Conservation (phyloP, 2,329 filamentous ascomycete species). For the Phaeomoniella chlamydospora region DNA sequence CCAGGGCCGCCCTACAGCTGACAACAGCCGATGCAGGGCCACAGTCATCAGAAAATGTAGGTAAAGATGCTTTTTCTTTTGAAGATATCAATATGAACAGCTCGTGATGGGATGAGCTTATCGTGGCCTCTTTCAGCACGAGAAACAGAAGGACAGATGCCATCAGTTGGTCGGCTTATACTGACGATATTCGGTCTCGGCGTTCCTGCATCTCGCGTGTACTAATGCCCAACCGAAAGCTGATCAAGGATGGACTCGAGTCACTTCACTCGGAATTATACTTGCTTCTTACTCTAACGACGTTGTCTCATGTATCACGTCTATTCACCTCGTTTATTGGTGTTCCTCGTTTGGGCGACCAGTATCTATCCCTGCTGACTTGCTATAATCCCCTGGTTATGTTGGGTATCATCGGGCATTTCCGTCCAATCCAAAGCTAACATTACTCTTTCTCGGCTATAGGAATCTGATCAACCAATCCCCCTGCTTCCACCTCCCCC, state of each 20-base stretch:
- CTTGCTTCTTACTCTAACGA: too few relatives aligned
- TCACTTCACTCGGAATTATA: too few relatives aligned
- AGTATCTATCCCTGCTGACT: too few relatives aligned
- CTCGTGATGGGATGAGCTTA: slow-evolving; percentile 23
- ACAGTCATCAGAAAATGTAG: slow-evolving; percentile 49
- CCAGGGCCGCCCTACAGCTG: slow-evolving; percentile 6
- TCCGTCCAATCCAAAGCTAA: slow-evolving; percentile 10
- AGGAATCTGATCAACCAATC: slow-evolving; percentile 24
- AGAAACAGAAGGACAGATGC: too few relatives aligned
- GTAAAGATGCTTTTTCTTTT: slow-evolving; percentile 42
- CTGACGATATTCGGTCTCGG: too few relatives aligned
- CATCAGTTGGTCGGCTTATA: too few relatives aligned
- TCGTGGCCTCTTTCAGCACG: too few relatives aligned
- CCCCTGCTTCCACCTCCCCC: slow-evolving; percentile 26
- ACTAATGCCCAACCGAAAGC: too few relatives aligned
- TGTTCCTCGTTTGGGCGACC: too few relatives aligned
- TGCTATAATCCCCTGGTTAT: too few relatives aligned
- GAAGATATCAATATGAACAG: slow-evolving; percentile 48
- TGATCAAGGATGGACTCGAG: slow-evolving; percentile 6
- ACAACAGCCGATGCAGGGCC: slow-evolving; percentile 25
- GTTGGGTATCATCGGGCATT: slow-evolving; percentile 9
- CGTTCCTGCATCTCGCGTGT: slow-evolving; percentile 5
- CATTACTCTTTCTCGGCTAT: slow-evolving; percentile 1
- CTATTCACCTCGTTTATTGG: too few relatives aligned
- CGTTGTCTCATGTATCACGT: too few relatives aligned